Evolutionary conservation across 129 eudicot species (phyloP).

Genomic region (Lactuca saligna): DNA sequence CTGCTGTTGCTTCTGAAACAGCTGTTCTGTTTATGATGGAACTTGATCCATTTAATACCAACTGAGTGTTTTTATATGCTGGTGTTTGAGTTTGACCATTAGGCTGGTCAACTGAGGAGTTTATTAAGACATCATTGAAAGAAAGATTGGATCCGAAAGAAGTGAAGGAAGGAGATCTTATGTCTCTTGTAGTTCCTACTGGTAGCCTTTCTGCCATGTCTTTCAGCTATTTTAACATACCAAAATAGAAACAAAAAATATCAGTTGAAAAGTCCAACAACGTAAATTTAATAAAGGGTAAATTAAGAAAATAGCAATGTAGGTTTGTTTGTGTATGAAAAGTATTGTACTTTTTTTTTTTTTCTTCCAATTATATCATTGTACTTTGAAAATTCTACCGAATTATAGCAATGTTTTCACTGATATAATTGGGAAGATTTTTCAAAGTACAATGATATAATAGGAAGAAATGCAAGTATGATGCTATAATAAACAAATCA

Average conservation of each 20-base stretch:
- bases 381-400: too few relatives aligned
- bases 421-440: too few relatives aligned
- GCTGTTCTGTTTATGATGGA: constrained; percentile 39
- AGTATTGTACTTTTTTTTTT: too few relatives aligned
- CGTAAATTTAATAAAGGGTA: not conserved
- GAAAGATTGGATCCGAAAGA: constrained; percentile 47
- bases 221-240: constrained; percentile 54
- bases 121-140: constrained; percentile 41
- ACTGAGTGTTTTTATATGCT: constrained; percentile 35
- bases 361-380: too few relatives aligned
- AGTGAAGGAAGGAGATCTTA: constrained; percentile 56
- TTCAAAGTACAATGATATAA: too few relatives aligned
- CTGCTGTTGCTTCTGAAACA: constrained; percentile 46
- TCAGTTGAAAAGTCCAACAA: constrained; percentile 22
- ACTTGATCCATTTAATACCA: constrained; percentile 50
- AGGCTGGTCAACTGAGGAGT: constrained; percentile 43
- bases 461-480: too few relatives aligned
- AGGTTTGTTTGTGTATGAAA: too few relatives aligned
- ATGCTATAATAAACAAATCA: too few relatives aligned
- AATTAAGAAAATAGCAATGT: too few relatives aligned
- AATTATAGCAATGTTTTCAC: too few relatives aligned
- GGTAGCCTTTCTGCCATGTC: constrained; percentile 97
- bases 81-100: constrained; percentile 49
- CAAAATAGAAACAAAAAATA: constrained; percentile 14
- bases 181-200: constrained; percentile 68